phyloP scores from a whole-genome alignment of 305 asterid genomes.

The Fraxinus baroniana region DNA sequence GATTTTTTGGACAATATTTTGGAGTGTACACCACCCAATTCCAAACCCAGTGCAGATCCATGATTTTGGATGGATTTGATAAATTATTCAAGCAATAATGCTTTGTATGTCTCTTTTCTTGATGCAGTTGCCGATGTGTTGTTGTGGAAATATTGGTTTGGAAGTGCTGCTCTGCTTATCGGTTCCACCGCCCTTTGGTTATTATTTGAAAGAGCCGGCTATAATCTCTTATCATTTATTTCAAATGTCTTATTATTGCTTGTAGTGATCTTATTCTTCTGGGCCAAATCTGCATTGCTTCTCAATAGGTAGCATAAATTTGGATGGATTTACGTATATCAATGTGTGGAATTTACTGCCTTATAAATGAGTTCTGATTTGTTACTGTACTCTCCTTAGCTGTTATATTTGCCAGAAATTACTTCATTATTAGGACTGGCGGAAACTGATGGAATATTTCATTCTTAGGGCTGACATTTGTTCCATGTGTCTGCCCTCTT shows the following conservation, averaged over 20 bases:
- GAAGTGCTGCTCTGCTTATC: constrained; percentile 46
- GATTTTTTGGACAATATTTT: neutral
- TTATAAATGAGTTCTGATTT: neutral
- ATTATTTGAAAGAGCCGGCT: constrained; percentile 75
- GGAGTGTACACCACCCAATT: neutral
- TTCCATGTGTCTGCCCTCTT: neutral
- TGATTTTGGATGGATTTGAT: neutral
- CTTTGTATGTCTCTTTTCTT: neutral
- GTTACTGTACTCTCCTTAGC: neutral
- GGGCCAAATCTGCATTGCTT: constrained; percentile 96
- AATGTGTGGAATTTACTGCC: neutral
- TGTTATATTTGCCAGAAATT: neutral
- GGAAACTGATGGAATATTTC: neutral
- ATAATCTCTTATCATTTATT: constrained; percentile 60
- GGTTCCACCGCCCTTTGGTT: constrained; percentile 71
- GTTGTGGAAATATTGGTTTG: constrained; percentile 68
- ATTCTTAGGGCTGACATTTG: neutral
- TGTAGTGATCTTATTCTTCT: constrained; percentile 69
- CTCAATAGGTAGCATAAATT: constrained; percentile 64
- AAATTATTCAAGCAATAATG: neutral
- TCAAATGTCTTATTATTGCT: constrained; percentile 64
- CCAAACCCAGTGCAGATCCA: constrained; percentile 7
- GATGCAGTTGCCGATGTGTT: constrained; percentile 83
- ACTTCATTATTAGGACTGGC: neutral
- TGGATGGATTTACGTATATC: neutral